Base-by-base conservation (phyloP, 257 asterid genomes). In the Nicotiana obtusifolia region DNA sequence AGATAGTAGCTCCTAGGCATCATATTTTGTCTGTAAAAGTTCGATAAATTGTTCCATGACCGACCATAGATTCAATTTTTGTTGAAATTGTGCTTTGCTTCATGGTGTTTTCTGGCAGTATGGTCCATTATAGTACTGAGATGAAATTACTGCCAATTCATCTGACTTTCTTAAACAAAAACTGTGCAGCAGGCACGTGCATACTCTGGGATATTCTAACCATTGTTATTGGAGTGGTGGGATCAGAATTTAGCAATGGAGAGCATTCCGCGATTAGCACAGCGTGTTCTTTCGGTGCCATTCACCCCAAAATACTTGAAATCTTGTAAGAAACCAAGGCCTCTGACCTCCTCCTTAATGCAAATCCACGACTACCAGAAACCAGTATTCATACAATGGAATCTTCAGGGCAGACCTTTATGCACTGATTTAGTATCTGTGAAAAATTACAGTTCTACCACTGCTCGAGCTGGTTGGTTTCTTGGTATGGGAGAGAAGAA, bases 381-480 rank as follows among this genome's bases (percentile, higher is more conserved):
- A 57, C 64, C 80, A 82, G 20, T 78, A 80, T 76, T 75, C 80
- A 61, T 65, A 28, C 78, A 81, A 35, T 66, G 75, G 17, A 20
- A 37, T 56, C 81, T 77, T 83, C 85, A 78, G 14, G 84, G 53
- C 52, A 44, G 85, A 54, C 88, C 90, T 69, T 56, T 76, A 14
- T 5, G 59, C 67, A 7, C 78, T 49, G 64, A 24, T 67, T 75
- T 49, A 22, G 28, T 77, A 17, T 47, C 80, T 22, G 19, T 59
- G 3, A 86, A 88, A 83, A 84, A 47, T 59, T 88, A 84, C 75
- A 81, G 89, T 71, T 56, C 85, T 82, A 26, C 76, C 30, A 83
- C 83, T 24, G 86, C 90, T 35, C 87, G 85, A n/a, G 95, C 97
- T 30, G 96, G 97, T 33, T 93, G 99, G 99, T 83, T 95, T 65